phyloP scores from a whole-genome alignment of 306 rosid species.

The Vigna nakashimae region DNA sequence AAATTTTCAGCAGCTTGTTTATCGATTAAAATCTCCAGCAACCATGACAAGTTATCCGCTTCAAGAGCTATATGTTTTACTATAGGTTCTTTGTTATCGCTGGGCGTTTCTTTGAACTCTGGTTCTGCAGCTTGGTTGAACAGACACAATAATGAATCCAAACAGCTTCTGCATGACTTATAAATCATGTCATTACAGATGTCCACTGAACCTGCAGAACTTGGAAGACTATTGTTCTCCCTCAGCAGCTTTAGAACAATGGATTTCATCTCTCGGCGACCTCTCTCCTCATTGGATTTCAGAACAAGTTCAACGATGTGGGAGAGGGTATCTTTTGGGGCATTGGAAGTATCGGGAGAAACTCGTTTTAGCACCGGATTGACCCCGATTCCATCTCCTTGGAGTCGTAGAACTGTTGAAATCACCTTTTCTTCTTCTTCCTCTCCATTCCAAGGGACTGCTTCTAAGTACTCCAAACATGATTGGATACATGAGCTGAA shows the following conservation, averaged over 20 bases:
- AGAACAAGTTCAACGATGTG: constrained; percentile 86
- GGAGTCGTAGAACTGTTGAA: constrained; percentile 75
- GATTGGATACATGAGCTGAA: constrained; percentile 81
- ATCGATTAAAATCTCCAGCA: constrained; percentile 83
- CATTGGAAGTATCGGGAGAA: constrained; percentile 67
- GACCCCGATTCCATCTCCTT: constrained; percentile 72
- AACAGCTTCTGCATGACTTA: constrained; percentile 69
- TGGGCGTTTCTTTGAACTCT: constrained; percentile 49
- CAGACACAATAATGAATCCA: constrained; percentile 60
- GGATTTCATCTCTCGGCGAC: constrained; percentile 92
- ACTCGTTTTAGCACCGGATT: constrained; percentile 87
- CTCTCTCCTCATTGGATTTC: constrained; percentile 84
- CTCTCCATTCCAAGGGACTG: constrained; percentile 93
- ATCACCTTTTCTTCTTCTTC: constrained; percentile 92
- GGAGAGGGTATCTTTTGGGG: constrained; percentile 73
- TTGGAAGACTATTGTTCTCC: constrained; percentile 68
- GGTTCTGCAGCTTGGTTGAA: constrained; percentile 79
- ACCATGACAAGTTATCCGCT: constrained; percentile 87
- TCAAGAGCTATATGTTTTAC: constrained; percentile 74
- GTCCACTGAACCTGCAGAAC: constrained; percentile 57
- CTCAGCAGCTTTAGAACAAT: constrained; percentile 82
- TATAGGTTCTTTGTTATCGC: constrained; percentile 58
- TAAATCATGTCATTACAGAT: constrained; percentile 67
- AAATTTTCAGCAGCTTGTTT: constrained; percentile 89
- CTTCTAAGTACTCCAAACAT: constrained; percentile 91